Conservation (phyloP, 306 rosid species). For the Prinsepia uniflora region DNA sequence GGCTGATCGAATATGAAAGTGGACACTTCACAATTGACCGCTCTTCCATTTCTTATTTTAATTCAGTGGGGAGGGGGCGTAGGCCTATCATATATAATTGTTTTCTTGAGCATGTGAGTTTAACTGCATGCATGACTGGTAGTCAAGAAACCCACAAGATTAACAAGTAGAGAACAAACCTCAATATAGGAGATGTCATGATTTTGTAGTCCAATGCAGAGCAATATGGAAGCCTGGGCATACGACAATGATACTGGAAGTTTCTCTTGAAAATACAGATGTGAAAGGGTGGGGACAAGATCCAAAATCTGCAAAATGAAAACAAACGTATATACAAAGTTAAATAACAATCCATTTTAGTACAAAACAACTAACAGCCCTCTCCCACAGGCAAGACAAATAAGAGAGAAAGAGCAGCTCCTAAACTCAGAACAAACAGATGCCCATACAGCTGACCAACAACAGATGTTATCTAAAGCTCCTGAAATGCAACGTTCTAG, state of each 20-base stretch:
- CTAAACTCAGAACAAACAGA: too few species aligned
- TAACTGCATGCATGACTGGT: not conserved
- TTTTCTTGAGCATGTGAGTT: not conserved
- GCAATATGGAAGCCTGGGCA: slow-evolving; percentile 79
- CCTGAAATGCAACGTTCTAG: too few species aligned
- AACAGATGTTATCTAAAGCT: too few species aligned
- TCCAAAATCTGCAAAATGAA: slow-evolving; percentile 62
- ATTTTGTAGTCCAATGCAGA: slow-evolving; percentile 83
- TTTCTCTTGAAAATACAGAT: slow-evolving; percentile 62
- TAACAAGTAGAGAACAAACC: slow-evolving; percentile 44
- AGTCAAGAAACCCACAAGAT: not conserved
- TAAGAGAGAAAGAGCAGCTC: too few species aligned
- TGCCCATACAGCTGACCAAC: too few species aligned
- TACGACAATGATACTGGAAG: slow-evolving; percentile 67
- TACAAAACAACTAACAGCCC: too few species aligned
- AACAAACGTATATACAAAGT: not conserved
- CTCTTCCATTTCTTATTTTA: not conserved
- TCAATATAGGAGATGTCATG: slow-evolving; percentile 61
- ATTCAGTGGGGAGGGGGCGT: not conserved
- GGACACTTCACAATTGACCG: not conserved
- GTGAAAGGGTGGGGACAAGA: slow-evolving; percentile 64
- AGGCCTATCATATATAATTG: not conserved
- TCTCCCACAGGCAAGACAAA: too few species aligned
- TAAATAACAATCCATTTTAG: not conserved
- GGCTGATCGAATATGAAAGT: not conserved